Evolutionary conservation across 2,329 filamentous ascomycete species (phyloP).

Genomic region (Fusarium chlamydosporum): DNA sequence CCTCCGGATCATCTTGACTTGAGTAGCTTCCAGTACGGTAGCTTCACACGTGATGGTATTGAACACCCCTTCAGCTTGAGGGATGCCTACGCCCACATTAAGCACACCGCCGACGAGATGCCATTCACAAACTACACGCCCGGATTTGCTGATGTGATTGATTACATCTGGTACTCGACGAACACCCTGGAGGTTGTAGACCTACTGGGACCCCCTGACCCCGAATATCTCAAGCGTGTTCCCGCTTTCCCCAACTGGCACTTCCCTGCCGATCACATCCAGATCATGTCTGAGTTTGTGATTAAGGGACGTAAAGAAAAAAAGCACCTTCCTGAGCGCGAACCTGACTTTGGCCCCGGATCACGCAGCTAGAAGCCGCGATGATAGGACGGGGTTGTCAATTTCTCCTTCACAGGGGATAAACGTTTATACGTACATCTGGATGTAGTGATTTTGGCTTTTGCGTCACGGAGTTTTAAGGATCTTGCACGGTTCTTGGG

Average conservation of each 20-base stretch:
- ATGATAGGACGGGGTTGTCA: slow-evolving; percentile 21
- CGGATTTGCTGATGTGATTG: slow-evolving; percentile 90
- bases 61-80: slow-evolving; percentile 94
- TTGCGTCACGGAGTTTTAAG: slow-evolving; percentile 58
- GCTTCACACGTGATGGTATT: slow-evolving; percentile 92
- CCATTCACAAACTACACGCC: slow-evolving; percentile 98
- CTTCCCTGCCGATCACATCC: slow-evolving; percentile 93
- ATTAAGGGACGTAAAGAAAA: slow-evolving; percentile 90
- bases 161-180: slow-evolving; percentile 98
- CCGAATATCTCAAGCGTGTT: slow-evolving; percentile 85
- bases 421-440: slow-evolving; percentile 51
- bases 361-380: slow-evolving; percentile 51
- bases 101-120: slow-evolving; percentile 85
- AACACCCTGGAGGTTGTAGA: slow-evolving; percentile 88
- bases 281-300: slow-evolving; percentile 89
- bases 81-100: slow-evolving; percentile 87
- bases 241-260: slow-evolving; percentile 95
- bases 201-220: slow-evolving; percentile 87
- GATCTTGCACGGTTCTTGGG: slow-evolving; percentile 53
- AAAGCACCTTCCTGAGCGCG: slow-evolving; percentile 74
- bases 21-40: slow-evolving; percentile 86
- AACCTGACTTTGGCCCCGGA: slow-evolving; percentile 71
- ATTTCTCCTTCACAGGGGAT: slow-evolving; percentile 12
- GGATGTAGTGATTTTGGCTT: slow-evolving; percentile 58
- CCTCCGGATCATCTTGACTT: slow-evolving; percentile 85